phyloP scores from a whole-genome alignment of 768 basidiomycete genomes.

The Tricholoma sp. region DNA sequence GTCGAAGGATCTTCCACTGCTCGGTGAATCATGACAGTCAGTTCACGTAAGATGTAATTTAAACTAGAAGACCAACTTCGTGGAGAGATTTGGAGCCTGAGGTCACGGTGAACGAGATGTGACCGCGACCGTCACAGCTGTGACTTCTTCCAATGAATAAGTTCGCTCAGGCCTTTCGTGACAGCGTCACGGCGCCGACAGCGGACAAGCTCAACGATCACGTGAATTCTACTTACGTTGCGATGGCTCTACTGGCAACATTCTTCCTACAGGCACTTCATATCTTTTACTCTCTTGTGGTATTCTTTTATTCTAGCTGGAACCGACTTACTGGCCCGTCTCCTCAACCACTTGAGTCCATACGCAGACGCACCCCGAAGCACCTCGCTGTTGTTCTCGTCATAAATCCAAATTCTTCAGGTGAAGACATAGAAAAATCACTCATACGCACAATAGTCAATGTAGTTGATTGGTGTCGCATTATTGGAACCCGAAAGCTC shows the following conservation, averaged over 20 bases:
- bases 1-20: conserved; percentile 84
- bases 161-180: too few species aligned
- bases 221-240: neutral
- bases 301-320: conserved; percentile 36
- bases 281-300: conserved; percentile 43
- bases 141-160: too few species aligned
- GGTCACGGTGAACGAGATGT: neutral
- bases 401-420: conserved; percentile 31
- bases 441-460: conserved; percentile 51
- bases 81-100: neutral
- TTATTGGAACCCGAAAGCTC: conserved; percentile 54
- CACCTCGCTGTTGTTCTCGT: conserved; percentile 67
- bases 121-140: neutral
- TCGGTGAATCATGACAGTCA: neutral
- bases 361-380: conserved; percentile 52
- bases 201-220: too few species aligned
- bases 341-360: conserved; percentile 46
- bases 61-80: conserved; percentile 5
- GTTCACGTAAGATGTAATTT: neutral
- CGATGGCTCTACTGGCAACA: conserved; percentile 44
- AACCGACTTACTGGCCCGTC: conserved; percentile 27
- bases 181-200: too few species aligned
- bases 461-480: conserved; percentile 57
- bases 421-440: conserved; percentile 31
- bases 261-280: conserved; percentile 54